Conservation (phyloP, 106 monocot species). For the Dendrobium nobile region DNA sequence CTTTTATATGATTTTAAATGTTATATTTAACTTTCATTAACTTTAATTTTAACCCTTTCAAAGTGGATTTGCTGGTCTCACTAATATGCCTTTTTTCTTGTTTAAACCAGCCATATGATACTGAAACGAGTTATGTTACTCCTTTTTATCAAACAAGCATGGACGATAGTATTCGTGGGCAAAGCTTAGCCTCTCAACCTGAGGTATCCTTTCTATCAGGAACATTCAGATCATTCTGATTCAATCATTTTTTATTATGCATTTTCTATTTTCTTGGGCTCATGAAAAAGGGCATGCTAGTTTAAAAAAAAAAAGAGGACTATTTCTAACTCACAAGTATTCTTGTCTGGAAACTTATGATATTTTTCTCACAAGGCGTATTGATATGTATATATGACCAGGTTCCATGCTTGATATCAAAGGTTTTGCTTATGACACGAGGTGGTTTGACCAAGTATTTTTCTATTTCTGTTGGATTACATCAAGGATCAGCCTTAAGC, state of each 20-base stretch:
- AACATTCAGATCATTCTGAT: not conserved
- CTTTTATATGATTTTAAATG: not conserved
- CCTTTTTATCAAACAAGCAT: constrained; percentile 29
- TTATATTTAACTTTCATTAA: not conserved
- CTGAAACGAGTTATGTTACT: constrained; percentile 30
- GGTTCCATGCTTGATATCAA: too few relatives aligned
- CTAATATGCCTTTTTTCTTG: not conserved
- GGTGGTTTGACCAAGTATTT: too few relatives aligned
- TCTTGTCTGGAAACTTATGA: too few relatives aligned
- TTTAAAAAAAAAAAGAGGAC: not conserved
- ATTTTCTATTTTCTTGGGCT: not conserved
- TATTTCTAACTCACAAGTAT: not conserved
- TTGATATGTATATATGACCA: too few relatives aligned
- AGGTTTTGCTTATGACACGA: too few relatives aligned
- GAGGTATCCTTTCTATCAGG: constrained; percentile 31
- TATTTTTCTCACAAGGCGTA: too few relatives aligned
- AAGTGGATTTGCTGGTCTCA: not conserved
- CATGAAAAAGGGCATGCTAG: not conserved
- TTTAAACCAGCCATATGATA: constrained; percentile 32
- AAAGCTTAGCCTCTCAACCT: constrained; percentile 24
- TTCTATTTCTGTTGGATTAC: too few relatives aligned
- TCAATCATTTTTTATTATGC: not conserved
- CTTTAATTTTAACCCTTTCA: not conserved
- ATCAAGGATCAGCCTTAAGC: too few relatives aligned
- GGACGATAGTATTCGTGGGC: constrained; percentile 23